phyloP scores from a whole-genome alignment of 352 stramenopile genomes.

The Globisporangium barbulae region DNA sequence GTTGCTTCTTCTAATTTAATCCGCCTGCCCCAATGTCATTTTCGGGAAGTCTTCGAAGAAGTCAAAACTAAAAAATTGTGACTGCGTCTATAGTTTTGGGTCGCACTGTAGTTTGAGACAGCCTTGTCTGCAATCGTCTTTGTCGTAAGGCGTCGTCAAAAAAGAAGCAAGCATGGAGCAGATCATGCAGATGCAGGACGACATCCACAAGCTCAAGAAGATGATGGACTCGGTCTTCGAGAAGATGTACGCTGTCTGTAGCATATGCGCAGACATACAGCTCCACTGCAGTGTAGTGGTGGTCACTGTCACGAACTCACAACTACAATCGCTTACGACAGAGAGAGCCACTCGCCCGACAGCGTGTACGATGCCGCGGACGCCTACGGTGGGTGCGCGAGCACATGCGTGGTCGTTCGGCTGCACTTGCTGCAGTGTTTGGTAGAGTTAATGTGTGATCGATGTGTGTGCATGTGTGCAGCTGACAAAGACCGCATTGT shows the following conservation, averaged over 20 bases:
- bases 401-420: not conserved
- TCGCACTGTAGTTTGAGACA: too few relatives aligned
- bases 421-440: not conserved
- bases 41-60: too few relatives aligned
- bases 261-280: not conserved
- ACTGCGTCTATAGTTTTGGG: too few relatives aligned
- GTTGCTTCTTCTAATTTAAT: too few relatives aligned
- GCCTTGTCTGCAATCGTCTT: not conserved
- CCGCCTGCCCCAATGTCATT: too few relatives aligned
- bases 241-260: slow-evolving; percentile 53
- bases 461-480: slow-evolving; percentile 19
- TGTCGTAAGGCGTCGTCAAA: not conserved
- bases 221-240: slow-evolving; percentile 88
- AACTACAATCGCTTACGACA: slow-evolving; percentile 4
- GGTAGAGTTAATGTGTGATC: not conserved
- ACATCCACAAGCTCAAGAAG: slow-evolving; percentile 91
- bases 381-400: slow-evolving; percentile 52
- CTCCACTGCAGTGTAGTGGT: not conserved
- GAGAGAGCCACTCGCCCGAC: slow-evolving; percentile 57
- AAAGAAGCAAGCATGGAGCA: slow-evolving; percentile 58
- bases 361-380: slow-evolving; percentile 67
- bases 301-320: not conserved
- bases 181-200: slow-evolving; percentile 90
- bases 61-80: too few relatives aligned
- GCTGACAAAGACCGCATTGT: slow-evolving; percentile 85